These are phyloP conservation scores for Cladophialophora yegresii DNA, from an alignment of 2,329 filamentous ascomycete genomes.

Conservation along the genomic window DNA sequence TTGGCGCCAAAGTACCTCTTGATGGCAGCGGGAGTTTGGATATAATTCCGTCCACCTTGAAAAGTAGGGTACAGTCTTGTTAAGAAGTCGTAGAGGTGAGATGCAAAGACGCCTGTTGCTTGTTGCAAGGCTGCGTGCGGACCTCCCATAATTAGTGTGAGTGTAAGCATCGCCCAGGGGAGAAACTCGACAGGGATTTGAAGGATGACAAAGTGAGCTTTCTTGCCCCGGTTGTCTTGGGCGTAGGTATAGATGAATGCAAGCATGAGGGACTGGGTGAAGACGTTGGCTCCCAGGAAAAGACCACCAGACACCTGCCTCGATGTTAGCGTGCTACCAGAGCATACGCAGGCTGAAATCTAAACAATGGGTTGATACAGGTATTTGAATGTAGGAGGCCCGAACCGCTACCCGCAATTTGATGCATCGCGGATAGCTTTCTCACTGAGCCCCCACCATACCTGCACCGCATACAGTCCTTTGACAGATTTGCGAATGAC, in stretches of 20 bases:
- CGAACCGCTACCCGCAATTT: constrained; percentile 63
- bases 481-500: constrained; percentile 66
- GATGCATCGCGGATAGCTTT: constrained; percentile 57
- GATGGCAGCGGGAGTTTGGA: constrained; percentile 73
- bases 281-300: constrained; percentile 40
- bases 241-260: constrained; percentile 81
- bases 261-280: constrained; percentile 66
- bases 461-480: constrained; percentile 67
- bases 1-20: constrained; percentile 63
- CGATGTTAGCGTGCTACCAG: constrained; percentile 32
- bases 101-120: constrained; percentile 76
- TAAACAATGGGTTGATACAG: constrained; percentile 12
- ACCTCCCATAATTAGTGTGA: constrained; percentile 70
- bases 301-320: constrained; percentile 48
- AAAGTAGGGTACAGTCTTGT: constrained; percentile 85
- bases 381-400: constrained; percentile 63
- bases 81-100: constrained; percentile 88
- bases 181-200: constrained; percentile 79
- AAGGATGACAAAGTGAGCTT: constrained; percentile 77
- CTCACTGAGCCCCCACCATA: constrained; percentile 76
- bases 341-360: neutral
- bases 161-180: constrained; percentile 75
- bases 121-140: constrained; percentile 62
- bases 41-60: constrained; percentile 75
- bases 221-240: constrained; percentile 78